A percentile compares a stretch with the other conserved stretches of the same genome.
Conservation (phyloP, 129 eudicot species). For the Scalesia atractyloides region DNA sequence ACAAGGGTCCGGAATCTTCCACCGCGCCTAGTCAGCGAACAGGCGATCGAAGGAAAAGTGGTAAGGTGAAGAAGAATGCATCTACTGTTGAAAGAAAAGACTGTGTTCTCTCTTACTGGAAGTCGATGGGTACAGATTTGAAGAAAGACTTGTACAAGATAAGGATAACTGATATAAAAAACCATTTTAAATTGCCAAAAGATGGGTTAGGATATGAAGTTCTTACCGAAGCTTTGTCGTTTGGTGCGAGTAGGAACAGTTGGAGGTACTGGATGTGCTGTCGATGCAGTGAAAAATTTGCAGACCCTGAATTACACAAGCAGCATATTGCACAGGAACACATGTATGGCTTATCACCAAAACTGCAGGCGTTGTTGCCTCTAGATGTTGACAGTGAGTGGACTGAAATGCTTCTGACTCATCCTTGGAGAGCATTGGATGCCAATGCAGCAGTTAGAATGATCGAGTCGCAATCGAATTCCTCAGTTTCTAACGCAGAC, state of each 20-base stretch:
- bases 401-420: constrained; percentile 82
- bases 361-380: constrained; percentile 68
- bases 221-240: constrained; percentile 68
- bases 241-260: constrained; percentile 48
- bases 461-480: constrained; percentile 50
- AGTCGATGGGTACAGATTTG: constrained; percentile 55
- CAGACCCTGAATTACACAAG: constrained; percentile 52
- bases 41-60: constrained; percentile 65
- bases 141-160: constrained; percentile 65
- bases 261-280: constrained; percentile 92
- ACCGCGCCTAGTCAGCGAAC: constrained; percentile 49
- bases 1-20: constrained; percentile 53
- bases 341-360: constrained; percentile 58
- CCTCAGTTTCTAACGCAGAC: constrained; percentile 31
- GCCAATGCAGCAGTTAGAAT: constrained; percentile 57
- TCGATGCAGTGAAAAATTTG: constrained; percentile 73
- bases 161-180: constrained; percentile 52
- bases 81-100: constrained; percentile 72
- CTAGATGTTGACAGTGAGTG: constrained; percentile 69
- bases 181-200: constrained; percentile 64
- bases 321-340: constrained; percentile 77
- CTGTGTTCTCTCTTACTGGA: constrained; percentile 69
- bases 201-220: constrained; percentile 59
- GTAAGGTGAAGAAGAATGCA: constrained; percentile 50
- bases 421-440: constrained; percentile 84